Percentiles rank a stretch among this genome's conserved stretches.
Conservation (phyloP, 108 stramenopile species). For the Skeletonema potamos region DNA sequence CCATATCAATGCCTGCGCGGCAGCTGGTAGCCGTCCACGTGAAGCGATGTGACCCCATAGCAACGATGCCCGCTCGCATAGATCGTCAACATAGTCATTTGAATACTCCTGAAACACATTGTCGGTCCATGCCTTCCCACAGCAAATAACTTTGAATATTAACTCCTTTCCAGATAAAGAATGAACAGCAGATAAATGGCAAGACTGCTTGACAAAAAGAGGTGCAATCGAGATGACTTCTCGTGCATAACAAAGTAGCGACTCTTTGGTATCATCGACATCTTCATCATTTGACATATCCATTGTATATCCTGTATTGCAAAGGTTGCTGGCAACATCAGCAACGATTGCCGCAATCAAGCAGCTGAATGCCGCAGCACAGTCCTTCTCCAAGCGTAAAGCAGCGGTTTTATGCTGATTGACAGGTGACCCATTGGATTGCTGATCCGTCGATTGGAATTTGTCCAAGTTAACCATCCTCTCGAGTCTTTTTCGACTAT, state of each 20-base stretch:
- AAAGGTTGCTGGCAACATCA: conserved; percentile 33
- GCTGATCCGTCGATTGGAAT: conserved; percentile 53
- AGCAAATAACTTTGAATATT: conserved; percentile 46
- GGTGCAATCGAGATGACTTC: conserved; percentile 40
- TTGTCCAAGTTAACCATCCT: conserved; percentile 72
- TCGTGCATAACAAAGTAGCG: conserved; percentile 34
- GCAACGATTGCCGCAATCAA: conserved; percentile 43
- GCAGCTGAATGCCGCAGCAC: conserved; percentile 61
- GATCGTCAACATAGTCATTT: conserved; percentile 79
- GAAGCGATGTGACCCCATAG: conserved; percentile 56
- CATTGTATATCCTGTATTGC: conserved; percentile 2
- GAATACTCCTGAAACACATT: conserved; percentile 66
- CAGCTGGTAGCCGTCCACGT: conserved; percentile 32
- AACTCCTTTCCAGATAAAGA: conserved; percentile 37
- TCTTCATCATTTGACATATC: conserved; percentile 5
- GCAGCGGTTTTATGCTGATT: conserved; percentile 30
- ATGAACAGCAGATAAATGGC: conserved; percentile 17
- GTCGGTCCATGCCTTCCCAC: conserved; percentile 68
- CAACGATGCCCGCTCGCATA: conserved; percentile 46
- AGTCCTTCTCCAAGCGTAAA: conserved; percentile 48
- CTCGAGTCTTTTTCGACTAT: conserved; percentile 55
- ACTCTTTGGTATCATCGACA: background rate
- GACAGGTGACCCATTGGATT: conserved; percentile 5
- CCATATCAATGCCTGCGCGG: conserved; percentile 54
- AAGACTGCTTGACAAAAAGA: conserved; percentile 28